Evolutionary conservation across 192 early-diverging fungal species (phyloP), one percentile per base, ranked within the genome.

Genomic region (Coemansia nantahalensis): DNA sequence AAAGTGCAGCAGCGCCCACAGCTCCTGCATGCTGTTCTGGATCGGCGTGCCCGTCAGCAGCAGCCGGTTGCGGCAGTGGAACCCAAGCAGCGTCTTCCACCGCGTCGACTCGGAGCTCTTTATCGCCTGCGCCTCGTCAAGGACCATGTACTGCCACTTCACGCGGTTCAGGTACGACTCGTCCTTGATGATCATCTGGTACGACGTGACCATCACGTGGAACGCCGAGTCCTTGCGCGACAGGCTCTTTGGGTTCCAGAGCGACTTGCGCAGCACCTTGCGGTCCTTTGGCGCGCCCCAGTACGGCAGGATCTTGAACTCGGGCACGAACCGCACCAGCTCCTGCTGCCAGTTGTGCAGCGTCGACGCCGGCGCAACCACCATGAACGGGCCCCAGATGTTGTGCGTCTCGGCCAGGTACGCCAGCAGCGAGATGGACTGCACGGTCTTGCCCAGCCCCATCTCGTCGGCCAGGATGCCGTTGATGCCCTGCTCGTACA

Each of bases 321-420:
- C 78, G 9, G 93, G 93, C 0, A 86, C 83, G 54, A 92, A 95
- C 24, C 80, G 79, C 14, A 83, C 61, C 23, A 95, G 78, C 73
- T 95, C 93, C 54, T 90, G 86, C 63, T 93, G 87, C 93, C 93
- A 95, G 56, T 95, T 95, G 53, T 90, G 90, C 51, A 95, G 71
- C 0, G 90, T 92, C 30, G 90, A 92, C 0, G 88, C 83, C 2
- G 93, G 93, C 0, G 90, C 87, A 52, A 95, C 88, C 19, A 95
- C 87, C 51, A 95, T 74, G 68, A 90, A 92, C 0, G 93, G 93
- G 13, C 93, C 93, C 90, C 90, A 92, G 40, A 93, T 90, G 50
- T 85, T 83, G 51, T 93, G 84, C 5, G 80, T 81, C 52, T 92
- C 91, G 8, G 91, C 90, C 22, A 95, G 64, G 55, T 93, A 87